These are phyloP conservation scores for Leucosporidium scottii DNA, from an alignment of 768 basidiomycete genomes.

Conservation along the genomic window DNA sequence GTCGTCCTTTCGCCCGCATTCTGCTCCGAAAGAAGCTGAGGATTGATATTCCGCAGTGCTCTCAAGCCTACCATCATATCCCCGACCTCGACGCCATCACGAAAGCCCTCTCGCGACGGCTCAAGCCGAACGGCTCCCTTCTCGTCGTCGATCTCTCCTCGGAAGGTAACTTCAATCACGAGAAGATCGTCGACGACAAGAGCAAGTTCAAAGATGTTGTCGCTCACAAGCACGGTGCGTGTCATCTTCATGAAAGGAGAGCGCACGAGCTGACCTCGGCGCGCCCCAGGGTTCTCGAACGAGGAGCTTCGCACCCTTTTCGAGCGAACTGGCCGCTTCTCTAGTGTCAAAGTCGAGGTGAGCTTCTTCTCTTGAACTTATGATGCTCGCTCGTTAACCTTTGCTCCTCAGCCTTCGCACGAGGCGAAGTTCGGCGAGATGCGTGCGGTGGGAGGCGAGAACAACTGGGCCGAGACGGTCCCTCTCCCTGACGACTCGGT, in stretches of 20 bases:
- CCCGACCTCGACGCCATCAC: background rate
- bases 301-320: background rate
- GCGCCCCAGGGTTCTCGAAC: background rate
- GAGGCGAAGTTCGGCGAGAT: slow-evolving; percentile 2
- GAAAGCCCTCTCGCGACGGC: background rate
- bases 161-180: background rate
- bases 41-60: background rate
- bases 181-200: background rate
- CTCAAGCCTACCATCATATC: slow-evolving; percentile 7
- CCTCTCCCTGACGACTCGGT: background rate
- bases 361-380: background rate
- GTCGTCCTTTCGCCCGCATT: background rate
- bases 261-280: background rate
- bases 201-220: slow-evolving; percentile 1
- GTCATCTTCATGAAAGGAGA: too few relatives aligned
- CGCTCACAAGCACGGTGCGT: background rate
- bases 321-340: background rate
- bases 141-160: slow-evolving; percentile 1
- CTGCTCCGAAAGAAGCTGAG: background rate
- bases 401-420: background rate
- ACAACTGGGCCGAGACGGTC: background rate
- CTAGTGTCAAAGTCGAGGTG: background rate
- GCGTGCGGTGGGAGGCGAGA: background rate
- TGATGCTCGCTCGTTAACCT: background rate
- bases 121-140: background rate